These are phyloP conservation scores for Leptographium lundbergii DNA, from an alignment of 2,329 filamentous ascomycete species.

Conservation along the genomic window DNA sequence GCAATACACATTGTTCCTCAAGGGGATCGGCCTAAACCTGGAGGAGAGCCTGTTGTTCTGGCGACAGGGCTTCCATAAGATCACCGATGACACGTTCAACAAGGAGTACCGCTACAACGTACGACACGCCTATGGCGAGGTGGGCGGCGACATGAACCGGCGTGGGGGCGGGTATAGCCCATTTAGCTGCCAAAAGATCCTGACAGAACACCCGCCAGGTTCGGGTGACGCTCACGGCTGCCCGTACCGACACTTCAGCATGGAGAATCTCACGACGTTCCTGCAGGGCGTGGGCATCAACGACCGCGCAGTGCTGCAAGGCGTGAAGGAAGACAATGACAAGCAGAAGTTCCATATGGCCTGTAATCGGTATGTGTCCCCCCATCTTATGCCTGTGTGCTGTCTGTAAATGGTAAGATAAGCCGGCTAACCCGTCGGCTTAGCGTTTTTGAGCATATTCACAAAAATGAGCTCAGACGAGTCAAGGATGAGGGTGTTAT, in stretches of 20 bases:
- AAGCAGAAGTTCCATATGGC: slow-evolving; percentile 87
- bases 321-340: slow-evolving; percentile 78
- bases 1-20: slow-evolving; percentile 93
- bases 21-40: slow-evolving; percentile 84
- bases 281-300: slow-evolving; percentile 68
- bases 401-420: not conserved
- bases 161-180: slow-evolving; percentile 80
- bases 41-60: slow-evolving; percentile 90
- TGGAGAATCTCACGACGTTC: slow-evolving; percentile 71
- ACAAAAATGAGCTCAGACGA: slow-evolving; percentile 65
- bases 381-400: slow-evolving; percentile 14
- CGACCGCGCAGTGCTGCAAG: slow-evolving; percentile 65
- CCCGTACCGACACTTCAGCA: slow-evolving; percentile 82
- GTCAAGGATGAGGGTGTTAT: slow-evolving; percentile 64
- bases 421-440: not conserved
- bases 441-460: slow-evolving; percentile 76
- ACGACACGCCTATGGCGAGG: slow-evolving; percentile 88
- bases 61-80: slow-evolving; percentile 71
- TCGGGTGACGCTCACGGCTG: slow-evolving; percentile 90
- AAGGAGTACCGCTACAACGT: slow-evolving; percentile 98
- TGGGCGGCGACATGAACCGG: slow-evolving; percentile 82
- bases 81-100: slow-evolving; percentile 90
- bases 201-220: slow-evolving; percentile 78
- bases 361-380: slow-evolving; percentile 60
- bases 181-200: slow-evolving; percentile 88